A percentile compares a stretch with the other conserved stretches of the same genome.
Evolutionary conservation across 139 green algal species (phyloP).

Genomic region (Tetradesmus lagerheimii): DNA sequence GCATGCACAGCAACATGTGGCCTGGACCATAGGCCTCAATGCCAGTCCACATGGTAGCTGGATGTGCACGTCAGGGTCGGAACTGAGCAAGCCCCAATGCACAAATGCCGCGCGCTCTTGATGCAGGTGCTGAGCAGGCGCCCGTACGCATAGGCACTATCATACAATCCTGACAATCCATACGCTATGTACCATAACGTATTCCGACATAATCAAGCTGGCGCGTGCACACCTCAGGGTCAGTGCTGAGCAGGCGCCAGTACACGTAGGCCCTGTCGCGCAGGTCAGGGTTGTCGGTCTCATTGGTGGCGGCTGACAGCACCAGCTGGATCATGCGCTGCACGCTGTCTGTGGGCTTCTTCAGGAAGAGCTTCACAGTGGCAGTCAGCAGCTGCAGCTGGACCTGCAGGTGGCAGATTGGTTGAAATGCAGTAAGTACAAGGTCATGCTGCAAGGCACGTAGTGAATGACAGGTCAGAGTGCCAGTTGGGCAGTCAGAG

Average conservation of each 20-base stretch:
- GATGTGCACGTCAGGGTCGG: constrained; percentile 87
- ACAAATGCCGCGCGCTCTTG: too few relatives aligned
- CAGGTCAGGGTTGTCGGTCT: constrained; percentile 99
- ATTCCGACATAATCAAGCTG: too few relatives aligned
- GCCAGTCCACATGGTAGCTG: neutral
- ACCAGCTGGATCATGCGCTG: constrained; percentile 97
- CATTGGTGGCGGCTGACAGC: constrained; percentile 90
- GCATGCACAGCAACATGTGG: neutral
- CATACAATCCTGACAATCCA: too few relatives aligned
- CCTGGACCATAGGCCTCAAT: neutral
- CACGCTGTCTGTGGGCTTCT: constrained; percentile 88
- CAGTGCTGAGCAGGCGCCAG: constrained; percentile 97
- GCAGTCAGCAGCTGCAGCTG: constrained; percentile 99
- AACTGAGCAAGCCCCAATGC: constrained; percentile 99
- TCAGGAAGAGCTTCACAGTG: constrained; percentile 99
- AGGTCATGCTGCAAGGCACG: too few relatives aligned
- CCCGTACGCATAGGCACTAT: constrained; percentile 99
- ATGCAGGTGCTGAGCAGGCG: constrained; percentile 96
- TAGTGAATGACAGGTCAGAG: too few relatives aligned
- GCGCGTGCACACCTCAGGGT: constrained; percentile 83
- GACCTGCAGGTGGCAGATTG: constrained; percentile 68
- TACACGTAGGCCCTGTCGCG: constrained; percentile 98
- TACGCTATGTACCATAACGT: too few relatives aligned
- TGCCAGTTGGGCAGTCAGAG: too few relatives aligned
- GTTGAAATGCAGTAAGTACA: too few relatives aligned